phyloP scores from a whole-genome alignment of 805 yeast species.

The Candida lessepsii region DNA sequence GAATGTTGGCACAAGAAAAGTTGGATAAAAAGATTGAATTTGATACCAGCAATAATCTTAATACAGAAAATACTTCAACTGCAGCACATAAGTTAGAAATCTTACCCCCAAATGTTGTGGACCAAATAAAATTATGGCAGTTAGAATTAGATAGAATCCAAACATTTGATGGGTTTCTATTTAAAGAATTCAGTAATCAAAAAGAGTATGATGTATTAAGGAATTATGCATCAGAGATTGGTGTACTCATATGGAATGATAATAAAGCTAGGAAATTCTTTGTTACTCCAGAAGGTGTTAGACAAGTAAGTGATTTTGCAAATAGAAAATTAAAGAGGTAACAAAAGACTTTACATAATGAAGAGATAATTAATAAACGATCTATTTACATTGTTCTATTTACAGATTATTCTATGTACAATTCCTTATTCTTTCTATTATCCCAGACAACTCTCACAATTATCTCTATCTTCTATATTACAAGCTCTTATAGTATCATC shows the following conservation, averaged over 20 bases:
- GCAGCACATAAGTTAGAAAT: conserved; percentile 57
- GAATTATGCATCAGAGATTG: conserved; percentile 84
- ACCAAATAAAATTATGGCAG: conserved; percentile 95
- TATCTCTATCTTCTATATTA: conserved; percentile 23
- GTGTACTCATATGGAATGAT: conserved; percentile 88
- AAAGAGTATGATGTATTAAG: conserved; percentile 72
- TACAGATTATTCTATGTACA: too few relatives aligned
- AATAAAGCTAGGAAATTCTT: conserved; percentile 69
- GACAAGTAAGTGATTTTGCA: conserved; percentile 89
- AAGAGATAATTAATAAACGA: too few relatives aligned
- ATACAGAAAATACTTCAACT: conserved; percentile 42
- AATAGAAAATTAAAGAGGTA: conserved; percentile 45
- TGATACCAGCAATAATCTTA: conserved; percentile 49
- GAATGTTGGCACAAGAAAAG: conserved; percentile 66
- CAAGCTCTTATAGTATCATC: conserved; percentile 37
- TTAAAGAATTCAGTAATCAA: conserved; percentile 77
- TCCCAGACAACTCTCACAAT: conserved; percentile 45
- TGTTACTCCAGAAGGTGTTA: conserved; percentile 82
- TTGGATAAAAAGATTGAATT: conserved; percentile 66
- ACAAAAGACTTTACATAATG: neutral
- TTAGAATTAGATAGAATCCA: conserved; percentile 90
- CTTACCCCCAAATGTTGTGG: conserved; percentile 93
- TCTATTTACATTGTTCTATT: conserved; percentile 3
- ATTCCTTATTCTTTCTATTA: too few relatives aligned
- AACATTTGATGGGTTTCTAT: conserved; percentile 81